These are phyloP conservation scores for Podaxis sp. DNA, from an alignment of 768 basidiomycete species.

Conservation along the genomic window DNA sequence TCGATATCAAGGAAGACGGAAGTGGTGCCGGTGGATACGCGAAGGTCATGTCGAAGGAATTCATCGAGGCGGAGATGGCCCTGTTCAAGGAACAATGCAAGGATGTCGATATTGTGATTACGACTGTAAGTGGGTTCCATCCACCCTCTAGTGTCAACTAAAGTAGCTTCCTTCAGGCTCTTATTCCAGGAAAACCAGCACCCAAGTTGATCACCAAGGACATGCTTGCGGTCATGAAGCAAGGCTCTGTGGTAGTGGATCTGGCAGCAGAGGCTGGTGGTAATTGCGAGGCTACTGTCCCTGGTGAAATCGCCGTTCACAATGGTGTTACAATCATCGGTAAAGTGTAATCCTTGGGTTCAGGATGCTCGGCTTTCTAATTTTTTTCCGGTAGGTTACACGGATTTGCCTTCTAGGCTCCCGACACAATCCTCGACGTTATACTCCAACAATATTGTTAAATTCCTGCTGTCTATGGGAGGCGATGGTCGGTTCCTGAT, in stretches of 20 bases:
- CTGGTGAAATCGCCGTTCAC: constrained; percentile 68
- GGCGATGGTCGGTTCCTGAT: constrained; percentile 61
- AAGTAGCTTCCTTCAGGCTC: constrained; percentile 44
- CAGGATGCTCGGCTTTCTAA: constrained; percentile 3
- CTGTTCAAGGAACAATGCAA: constrained; percentile 86
- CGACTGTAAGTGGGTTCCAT: constrained; percentile 53
- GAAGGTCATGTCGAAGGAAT: constrained; percentile 89
- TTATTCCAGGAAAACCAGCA: constrained; percentile 85
- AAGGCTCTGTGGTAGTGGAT: constrained; percentile 88
- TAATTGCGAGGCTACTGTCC: constrained; percentile 80
- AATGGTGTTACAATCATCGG: constrained; percentile 85
- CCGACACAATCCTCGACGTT: constrained; percentile 89
- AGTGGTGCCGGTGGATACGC: constrained; percentile 84
- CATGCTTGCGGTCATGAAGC: constrained; percentile 91
- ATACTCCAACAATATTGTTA: constrained; percentile 90
- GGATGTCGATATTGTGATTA: constrained; percentile 88
- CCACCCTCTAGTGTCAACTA: neutral
- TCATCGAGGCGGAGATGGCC: constrained; percentile 85
- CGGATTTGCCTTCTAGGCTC: constrained; percentile 83
- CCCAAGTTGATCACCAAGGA: constrained; percentile 82
- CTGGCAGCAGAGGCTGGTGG: constrained; percentile 88
- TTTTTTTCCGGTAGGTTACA: constrained; percentile 53
- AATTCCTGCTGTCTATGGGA: constrained; percentile 82
- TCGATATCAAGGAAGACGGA: constrained; percentile 77
- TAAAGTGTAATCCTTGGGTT: constrained; percentile 24